Base-by-base conservation (phyloP, 805 yeast genomes). In the Suhomyces pyralidae region DNA sequence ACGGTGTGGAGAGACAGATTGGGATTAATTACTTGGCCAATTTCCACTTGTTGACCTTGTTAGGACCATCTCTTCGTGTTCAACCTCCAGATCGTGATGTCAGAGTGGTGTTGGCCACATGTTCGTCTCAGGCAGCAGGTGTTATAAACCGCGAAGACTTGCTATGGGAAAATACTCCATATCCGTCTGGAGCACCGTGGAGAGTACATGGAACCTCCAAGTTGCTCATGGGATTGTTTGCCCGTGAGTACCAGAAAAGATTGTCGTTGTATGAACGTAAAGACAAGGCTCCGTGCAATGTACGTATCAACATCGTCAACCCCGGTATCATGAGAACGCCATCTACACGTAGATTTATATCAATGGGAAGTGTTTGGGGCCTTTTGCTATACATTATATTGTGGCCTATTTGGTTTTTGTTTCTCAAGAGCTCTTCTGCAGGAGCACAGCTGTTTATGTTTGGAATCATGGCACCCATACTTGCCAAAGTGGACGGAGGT, bases 51-150 rank as follows among this genome's bases (percentile, higher is more conserved):
- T 74, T 94, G 51, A 87, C 89, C 2, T 71, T 94, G 26, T 66
- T 94, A 50, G 81, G 84, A n/a, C 98, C 98, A 0, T 81, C 94
- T 8, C 74, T 94, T 50, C 83, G 88, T 57, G 85, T 84, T 1
- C 99, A 94, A 71, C 96, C 97, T 2, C 90, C 97, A 0, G 98
- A 92, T 68, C 79, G 99, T 58, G 98, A 92, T 63, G 97, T 94
- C 2, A 76, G 97, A 45, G 81, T 94, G 5, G 66, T 94, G 2
- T 58, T 90, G n/a, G 81, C 92, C 0, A 80, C 90, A 1, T 94
- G 99, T 69, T 71, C 88, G 55, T 74, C 90, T 9, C 94, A 90
- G 57, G 81, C 90, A 1, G 63, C 88, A 69, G 97, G 89, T 1
- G 78, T 78, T 12, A 63, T 93, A 15, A 85, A 86, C 53, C 69